Percentiles rank a stretch among this genome's conserved stretches.
Conservation (phyloP, 2,329 filamentous ascomycete species). For the Fusarium sp. region DNA sequence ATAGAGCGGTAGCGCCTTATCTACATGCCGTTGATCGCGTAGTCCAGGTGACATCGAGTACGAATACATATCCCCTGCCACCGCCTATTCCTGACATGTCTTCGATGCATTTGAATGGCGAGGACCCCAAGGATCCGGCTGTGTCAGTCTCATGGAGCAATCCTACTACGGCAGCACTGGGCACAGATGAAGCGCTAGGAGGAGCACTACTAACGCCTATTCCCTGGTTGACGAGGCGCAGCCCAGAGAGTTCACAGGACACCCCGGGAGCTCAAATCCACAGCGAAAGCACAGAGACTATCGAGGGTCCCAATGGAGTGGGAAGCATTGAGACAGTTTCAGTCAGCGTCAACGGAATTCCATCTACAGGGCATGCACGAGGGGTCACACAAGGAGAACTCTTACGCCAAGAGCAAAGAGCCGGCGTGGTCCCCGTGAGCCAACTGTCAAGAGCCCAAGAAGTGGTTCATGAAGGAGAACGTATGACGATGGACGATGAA, state of each 20-base stretch:
- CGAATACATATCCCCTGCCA: constrained; percentile 83
- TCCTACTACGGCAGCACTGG: constrained; percentile 61
- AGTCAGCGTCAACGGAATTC: constrained; percentile 75
- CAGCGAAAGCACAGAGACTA: constrained; percentile 80
- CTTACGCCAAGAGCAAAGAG: constrained; percentile 84
- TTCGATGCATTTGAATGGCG: constrained; percentile 68
- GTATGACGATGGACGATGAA: constrained; percentile 39
- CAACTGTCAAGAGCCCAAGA: constrained; percentile 60
- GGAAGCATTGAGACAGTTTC: constrained; percentile 84
- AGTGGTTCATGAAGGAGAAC: constrained; percentile 39
- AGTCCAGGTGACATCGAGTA: constrained; percentile 85
- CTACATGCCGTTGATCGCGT: constrained; percentile 91
- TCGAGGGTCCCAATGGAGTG: constrained; percentile 80
- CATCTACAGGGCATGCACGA: constrained; percentile 58
- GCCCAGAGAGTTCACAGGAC: constrained; percentile 42
- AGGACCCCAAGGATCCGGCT: constrained; percentile 52
- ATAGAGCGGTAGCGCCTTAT: constrained; percentile 82
- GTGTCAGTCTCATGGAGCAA: constrained; percentile 57
- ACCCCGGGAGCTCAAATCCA: constrained; percentile 56
- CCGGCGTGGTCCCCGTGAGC: constrained; percentile 76
- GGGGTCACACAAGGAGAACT: constrained; percentile 85
- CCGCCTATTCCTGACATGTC: constrained; percentile 67
- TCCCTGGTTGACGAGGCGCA: constrained; percentile 74
- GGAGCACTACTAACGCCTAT: constrained; percentile 94
- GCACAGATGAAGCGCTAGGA: constrained; percentile 87